Conservation (phyloP, 371 early-diverging fungal genomes). For the Mucor irregularis region DNA sequence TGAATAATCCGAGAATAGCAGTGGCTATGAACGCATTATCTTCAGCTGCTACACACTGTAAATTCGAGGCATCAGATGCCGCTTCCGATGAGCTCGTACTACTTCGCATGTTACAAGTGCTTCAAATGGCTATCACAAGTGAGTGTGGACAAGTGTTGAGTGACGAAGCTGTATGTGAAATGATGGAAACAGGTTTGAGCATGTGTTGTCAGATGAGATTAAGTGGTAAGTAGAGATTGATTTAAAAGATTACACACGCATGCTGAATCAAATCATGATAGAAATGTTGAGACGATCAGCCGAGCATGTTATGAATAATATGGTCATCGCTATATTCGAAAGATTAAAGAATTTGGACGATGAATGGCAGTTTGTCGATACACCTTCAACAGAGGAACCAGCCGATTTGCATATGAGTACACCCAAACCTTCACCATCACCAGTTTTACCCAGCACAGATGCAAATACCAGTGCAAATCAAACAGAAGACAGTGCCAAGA, state of each 20-base stretch:
- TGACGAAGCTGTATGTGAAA: conserved; percentile 93
- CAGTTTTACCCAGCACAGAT: conserved; percentile 9
- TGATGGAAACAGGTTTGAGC: conserved; percentile 94
- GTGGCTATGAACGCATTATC: conserved; percentile 73
- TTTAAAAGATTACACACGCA: background rate
- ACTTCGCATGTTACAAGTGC: conserved; percentile 82
- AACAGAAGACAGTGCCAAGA: background rate
- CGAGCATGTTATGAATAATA: conserved; percentile 77
- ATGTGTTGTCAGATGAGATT: conserved; percentile 94
- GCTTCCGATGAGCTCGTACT: conserved; percentile 93
- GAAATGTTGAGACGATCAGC: conserved; percentile 81
- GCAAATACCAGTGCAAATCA: background rate
- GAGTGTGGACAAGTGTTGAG: conserved; percentile 70
- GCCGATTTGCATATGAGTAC: conserved; percentile 44
- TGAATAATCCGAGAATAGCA: conserved; percentile 66
- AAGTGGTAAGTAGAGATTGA: conserved; percentile 64
- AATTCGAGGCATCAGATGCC: conserved; percentile 93
- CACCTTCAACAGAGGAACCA: conserved; percentile 20
- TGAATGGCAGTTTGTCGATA: conserved; percentile 46
- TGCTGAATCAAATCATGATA: conserved; percentile 14
- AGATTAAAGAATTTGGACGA: conserved; percentile 45
- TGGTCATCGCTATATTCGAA: conserved; percentile 75
- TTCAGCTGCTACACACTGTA: conserved; percentile 88
- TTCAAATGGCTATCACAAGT: conserved; percentile 70
- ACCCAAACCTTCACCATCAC: conserved; percentile 34